These are phyloP conservation scores for Aschersonia sp. DNA, from an alignment of 2,329 filamentous ascomycete species.

Conservation along the genomic window DNA sequence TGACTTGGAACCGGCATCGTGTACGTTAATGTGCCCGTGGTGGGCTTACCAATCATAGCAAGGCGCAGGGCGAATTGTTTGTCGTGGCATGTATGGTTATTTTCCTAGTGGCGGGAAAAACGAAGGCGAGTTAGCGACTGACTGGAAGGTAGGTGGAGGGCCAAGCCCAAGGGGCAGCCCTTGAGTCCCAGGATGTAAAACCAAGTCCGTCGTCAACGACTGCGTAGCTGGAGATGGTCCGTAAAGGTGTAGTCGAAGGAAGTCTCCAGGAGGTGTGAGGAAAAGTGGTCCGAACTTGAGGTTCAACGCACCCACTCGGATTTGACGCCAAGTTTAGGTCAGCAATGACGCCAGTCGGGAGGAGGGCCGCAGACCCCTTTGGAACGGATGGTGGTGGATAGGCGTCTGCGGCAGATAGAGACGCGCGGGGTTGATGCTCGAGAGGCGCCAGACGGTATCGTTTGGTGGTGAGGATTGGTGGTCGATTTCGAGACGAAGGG, in stretches of 20 bases:
- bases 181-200: neutral
- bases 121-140: neutral
- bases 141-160: neutral
- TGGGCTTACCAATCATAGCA: too few species aligned
- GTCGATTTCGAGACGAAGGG: neutral
- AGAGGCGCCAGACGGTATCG: too few species aligned
- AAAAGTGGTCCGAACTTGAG: neutral
- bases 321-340: neutral
- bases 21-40: too few species aligned
- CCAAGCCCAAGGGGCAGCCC: neutral
- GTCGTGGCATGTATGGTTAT: too few species aligned
- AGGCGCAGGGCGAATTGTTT: too few species aligned
- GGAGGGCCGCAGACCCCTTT: neutral
- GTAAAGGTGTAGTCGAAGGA: neutral
- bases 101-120: neutral
- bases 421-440: neutral
- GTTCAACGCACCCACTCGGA: neutral
- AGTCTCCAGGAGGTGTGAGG: neutral
- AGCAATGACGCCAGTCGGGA: neutral
- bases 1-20: constrained; percentile 37
- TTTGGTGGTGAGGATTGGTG: neutral
- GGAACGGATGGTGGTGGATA: neutral
- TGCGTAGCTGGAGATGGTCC: neutral
- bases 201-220: neutral
- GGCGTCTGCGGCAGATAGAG: neutral